Percentiles rank a stretch among this genome's conserved stretches.
Conservation (phyloP, 2,329 filamentous ascomycete species). For the Botrytis medusae region DNA sequence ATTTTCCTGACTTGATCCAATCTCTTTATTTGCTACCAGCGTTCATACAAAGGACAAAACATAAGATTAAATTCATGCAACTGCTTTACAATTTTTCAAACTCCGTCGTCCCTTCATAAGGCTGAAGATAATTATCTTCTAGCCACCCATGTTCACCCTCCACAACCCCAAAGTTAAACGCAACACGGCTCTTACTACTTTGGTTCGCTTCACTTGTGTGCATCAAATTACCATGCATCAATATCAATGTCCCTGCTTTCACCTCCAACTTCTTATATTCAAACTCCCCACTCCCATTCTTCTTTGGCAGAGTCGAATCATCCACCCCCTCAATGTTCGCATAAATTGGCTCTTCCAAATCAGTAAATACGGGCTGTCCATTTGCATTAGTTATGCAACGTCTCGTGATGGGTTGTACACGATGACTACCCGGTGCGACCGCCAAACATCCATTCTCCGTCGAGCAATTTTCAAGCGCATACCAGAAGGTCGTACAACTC, state of each 20-base stretch:
- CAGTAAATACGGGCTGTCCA: background rate
- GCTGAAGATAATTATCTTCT: conserved; percentile 15
- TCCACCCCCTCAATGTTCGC: background rate
- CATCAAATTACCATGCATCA: conserved; percentile 21
- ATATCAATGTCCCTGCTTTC: background rate
- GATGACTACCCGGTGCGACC: background rate
- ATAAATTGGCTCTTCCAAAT: background rate
- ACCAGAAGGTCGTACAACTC: conserved; percentile 16
- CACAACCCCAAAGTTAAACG: conserved; percentile 14
- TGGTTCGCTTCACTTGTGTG: conserved; percentile 13
- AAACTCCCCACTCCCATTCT: background rate
- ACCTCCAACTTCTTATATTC: conserved; percentile 17
- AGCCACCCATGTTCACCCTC: background rate
- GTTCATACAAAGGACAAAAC: background rate
- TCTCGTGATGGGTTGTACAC: background rate
- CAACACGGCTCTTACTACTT: conserved; percentile 12
- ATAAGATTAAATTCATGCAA: background rate
- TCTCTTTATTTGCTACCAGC: background rate
- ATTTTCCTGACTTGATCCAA: background rate
- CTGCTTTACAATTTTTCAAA: conserved; percentile 11
- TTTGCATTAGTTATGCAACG: background rate
- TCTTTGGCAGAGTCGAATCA: background rate
- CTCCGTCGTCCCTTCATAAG: background rate
- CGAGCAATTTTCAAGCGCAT: conserved; percentile 7
- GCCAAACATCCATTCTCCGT: conserved; percentile 12